phyloP scores from a whole-genome alignment of 1,284 basidiomycete species.

The Cystodermella granulosa region DNA sequence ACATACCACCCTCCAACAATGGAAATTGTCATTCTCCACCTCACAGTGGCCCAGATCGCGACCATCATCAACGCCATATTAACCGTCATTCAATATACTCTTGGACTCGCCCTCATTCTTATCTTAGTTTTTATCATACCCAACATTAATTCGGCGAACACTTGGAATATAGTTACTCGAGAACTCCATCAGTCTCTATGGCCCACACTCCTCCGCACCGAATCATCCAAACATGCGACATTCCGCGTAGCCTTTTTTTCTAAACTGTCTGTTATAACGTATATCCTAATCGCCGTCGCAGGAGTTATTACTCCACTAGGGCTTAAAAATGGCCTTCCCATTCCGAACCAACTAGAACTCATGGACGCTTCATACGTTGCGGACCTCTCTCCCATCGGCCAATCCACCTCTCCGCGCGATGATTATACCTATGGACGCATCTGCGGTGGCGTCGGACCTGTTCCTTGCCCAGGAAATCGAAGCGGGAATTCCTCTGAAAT shows the following conservation, averaged over 20 bases:
- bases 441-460: conserved; percentile 9
- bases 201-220: no score
- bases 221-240: no score
- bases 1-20: no score
- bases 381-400: conserved; percentile 15
- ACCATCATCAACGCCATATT: no score
- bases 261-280: conserved; percentile 9
- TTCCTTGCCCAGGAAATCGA: conserved; percentile 14
- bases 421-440: conserved; percentile 13
- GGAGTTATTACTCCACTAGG: conserved; percentile 19
- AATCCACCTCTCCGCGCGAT: conserved; percentile 13
- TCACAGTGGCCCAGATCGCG: no score
- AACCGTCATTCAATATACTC: no score
- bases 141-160: no score
- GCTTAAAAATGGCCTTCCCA: conserved; percentile 8
- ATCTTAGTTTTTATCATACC: no score
- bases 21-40: no score
- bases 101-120: no score
- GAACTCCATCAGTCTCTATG: no score
- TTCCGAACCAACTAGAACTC: neutral
- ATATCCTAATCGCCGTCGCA: conserved; percentile 13
- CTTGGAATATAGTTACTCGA: no score
- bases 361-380: conserved; percentile 10
- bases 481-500: conserved; percentile 11
- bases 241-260: conserved; percentile 10